Percentiles rank a stretch among this genome's conserved stretches.
Conservation (phyloP, 108 stramenopile species). For the Nitzschia putrida region DNA sequence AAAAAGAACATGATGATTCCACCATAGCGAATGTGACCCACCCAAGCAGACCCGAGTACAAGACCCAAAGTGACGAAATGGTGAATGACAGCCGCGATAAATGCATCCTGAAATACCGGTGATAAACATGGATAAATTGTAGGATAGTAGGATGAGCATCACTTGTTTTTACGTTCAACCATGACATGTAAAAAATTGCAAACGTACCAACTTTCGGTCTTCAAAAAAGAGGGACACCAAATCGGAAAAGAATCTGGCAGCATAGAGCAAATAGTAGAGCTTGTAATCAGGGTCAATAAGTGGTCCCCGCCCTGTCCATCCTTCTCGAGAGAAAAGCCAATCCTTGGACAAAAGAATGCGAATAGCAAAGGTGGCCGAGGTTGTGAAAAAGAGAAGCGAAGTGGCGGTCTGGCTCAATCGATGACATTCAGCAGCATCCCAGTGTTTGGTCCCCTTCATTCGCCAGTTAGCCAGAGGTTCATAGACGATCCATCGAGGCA, state of each 20-base stretch:
- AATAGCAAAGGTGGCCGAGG: slow-evolving; percentile 10
- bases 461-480: slow-evolving; percentile 31
- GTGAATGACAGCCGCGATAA: slow-evolving; percentile 19
- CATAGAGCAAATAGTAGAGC: slow-evolving; percentile 52
- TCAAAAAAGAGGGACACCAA: slow-evolving; percentile 43
- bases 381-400: slow-evolving; percentile 1
- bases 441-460: slow-evolving; percentile 20
- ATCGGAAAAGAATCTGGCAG: slow-evolving; percentile 40
- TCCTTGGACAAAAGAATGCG: slow-evolving; percentile 17
- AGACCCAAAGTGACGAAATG: slow-evolving; percentile 37
- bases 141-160: not conserved
- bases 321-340: slow-evolving; percentile 15
- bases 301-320: slow-evolving; percentile 7
- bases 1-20: slow-evolving; percentile 58
- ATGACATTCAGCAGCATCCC: slow-evolving; percentile 1
- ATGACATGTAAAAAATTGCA: too few relatives aligned
- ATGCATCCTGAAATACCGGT: slow-evolving; percentile 28
- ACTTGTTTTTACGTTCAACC: too few relatives aligned
- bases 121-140: not conserved
- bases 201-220: slow-evolving; percentile 31
- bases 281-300: slow-evolving; percentile 36
- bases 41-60: slow-evolving; percentile 31
- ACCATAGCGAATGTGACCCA: slow-evolving; percentile 38
- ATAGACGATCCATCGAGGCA: slow-evolving; percentile 19
- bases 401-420: slow-evolving; percentile 20